Base-by-base conservation (phyloP, 2,329 filamentous ascomycete genomes). In the Madurella mycetomatis region DNA sequence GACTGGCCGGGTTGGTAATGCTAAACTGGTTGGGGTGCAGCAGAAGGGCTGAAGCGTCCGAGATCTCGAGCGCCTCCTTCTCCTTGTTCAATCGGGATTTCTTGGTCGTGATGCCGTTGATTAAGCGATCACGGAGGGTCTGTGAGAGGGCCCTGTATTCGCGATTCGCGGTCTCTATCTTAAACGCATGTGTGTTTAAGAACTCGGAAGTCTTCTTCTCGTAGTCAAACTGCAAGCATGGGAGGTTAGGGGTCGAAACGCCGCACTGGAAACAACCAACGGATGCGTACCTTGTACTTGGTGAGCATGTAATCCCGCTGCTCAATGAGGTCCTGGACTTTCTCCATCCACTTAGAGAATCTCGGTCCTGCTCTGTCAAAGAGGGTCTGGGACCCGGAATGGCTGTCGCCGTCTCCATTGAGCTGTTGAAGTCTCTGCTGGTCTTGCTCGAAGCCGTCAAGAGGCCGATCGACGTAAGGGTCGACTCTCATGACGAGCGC, bases 271-370 rank as follows among this genome's bases (percentile, higher is more conserved):
- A 11, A 11, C 40, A 31, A n/a, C 16, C 16, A 41, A 39, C 40
- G 42, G 17, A 31, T 55, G 70, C 83, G 66, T 77, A 96, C 94
- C 79, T 88, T 87, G 61, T 95, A 82, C 66, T 86, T 82, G 7
- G 88, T 86, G 66, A 97, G 74, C 64, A 92, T 85, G 60, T 88
- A 85, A 74, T 99, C 94, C 63, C 90, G 83, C 65, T 90, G 83
- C 71, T 97, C 92, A 61, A 96, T 85, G 8, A 90, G 81, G 69
- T 95, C 87, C 67, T 96, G 95, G 51, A 96, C 82, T 58, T 92
- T 85, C 62, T 90, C 83, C 17, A 94, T 84, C 74, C 95, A 97
- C 62, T 90, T 85, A 55, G 86, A 81, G 69, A 96, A 96, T 66
- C 87, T 84, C 65, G 86, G 89, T 1, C 94, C 94, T 34, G 90